Evolutionary conservation across 2,329 filamentous ascomycete genomes (phyloP).

Genomic region (Aphanocladium album): DNA sequence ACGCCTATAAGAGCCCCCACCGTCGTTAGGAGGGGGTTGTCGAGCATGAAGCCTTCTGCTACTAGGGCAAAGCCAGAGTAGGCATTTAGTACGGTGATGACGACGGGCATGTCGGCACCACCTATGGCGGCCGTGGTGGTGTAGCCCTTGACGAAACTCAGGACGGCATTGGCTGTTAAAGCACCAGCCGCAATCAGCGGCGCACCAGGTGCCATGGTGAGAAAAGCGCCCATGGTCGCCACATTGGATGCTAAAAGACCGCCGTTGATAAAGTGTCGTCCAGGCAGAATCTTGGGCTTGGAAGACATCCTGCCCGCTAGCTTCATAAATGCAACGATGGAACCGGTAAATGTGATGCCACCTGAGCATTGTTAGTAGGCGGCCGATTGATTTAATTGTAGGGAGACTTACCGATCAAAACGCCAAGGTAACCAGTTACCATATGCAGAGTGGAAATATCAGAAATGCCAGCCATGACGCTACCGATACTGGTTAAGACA

Average conservation of each 20-base stretch:
- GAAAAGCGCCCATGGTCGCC: conserved; percentile 78
- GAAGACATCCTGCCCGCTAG: conserved; percentile 79
- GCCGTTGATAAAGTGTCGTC: conserved; percentile 70
- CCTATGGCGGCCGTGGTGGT: conserved; percentile 86
- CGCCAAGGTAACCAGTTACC: conserved; percentile 79
- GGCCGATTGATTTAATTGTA: too few species aligned
- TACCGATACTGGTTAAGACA: conserved; percentile 82
- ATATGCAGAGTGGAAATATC: conserved; percentile 74
- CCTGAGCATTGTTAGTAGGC: conserved; percentile 29
- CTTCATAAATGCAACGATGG: conserved; percentile 84
- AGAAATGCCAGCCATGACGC: conserved; percentile 68
- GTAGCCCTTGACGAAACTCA: conserved; percentile 82
- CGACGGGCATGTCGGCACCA: conserved; percentile 90
- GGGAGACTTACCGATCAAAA: conserved; percentile 60
- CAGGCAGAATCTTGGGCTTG: conserved; percentile 65
- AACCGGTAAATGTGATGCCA: conserved; percentile 87
- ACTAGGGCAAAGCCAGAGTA: conserved; percentile 89
- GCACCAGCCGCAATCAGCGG: conserved; percentile 75
- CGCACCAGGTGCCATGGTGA: conserved; percentile 75
- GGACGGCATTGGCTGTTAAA: conserved; percentile 66
- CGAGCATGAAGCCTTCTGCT: conserved; percentile 86
- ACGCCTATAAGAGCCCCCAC: conserved; percentile 85
- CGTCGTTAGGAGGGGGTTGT: conserved; percentile 78
- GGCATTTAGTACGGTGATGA: conserved; percentile 85
- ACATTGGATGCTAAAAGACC: conserved; percentile 70